These are phyloP conservation scores for Colletotrichum paranaense DNA, from an alignment of 2,329 filamentous ascomycete genomes.

Conservation along the genomic window DNA sequence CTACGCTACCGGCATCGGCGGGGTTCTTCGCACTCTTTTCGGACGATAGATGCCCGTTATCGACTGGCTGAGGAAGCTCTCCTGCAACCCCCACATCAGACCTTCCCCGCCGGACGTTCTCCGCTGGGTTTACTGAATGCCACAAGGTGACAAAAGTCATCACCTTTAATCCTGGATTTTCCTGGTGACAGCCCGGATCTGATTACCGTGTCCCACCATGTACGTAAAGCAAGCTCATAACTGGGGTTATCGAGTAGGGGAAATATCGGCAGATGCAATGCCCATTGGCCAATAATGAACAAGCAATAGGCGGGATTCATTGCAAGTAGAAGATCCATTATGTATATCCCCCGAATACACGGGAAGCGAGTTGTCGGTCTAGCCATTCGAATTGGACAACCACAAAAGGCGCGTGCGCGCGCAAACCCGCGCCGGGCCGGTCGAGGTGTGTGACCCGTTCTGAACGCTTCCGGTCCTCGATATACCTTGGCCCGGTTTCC, in stretches of 20 bases:
- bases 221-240: not conserved
- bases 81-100: not conserved
- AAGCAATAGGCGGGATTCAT: not conserved
- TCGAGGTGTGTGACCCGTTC: slow-evolving; percentile 6
- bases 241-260: not conserved
- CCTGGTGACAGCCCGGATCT: not conserved
- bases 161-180: too few species aligned
- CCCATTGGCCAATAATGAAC: slow-evolving; percentile 9
- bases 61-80: not conserved
- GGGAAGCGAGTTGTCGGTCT: not conserved
- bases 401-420: not conserved
- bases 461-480: slow-evolving; percentile 14
- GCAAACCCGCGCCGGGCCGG: slow-evolving; percentile 21
- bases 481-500: not conserved
- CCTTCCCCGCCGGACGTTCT: slow-evolving; percentile 14
- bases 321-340: not conserved
- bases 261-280: not conserved
- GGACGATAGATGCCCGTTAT: not conserved
- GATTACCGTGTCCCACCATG: slow-evolving; percentile 3
- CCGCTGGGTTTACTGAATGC: not conserved
- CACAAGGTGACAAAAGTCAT: not conserved
- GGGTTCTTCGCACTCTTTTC: not conserved
- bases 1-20: not conserved
- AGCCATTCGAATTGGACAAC: not conserved
- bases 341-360: too few species aligned